Conservation (phyloP, 208 protist genomes). For the Tritrichomonas foetus region DNA sequence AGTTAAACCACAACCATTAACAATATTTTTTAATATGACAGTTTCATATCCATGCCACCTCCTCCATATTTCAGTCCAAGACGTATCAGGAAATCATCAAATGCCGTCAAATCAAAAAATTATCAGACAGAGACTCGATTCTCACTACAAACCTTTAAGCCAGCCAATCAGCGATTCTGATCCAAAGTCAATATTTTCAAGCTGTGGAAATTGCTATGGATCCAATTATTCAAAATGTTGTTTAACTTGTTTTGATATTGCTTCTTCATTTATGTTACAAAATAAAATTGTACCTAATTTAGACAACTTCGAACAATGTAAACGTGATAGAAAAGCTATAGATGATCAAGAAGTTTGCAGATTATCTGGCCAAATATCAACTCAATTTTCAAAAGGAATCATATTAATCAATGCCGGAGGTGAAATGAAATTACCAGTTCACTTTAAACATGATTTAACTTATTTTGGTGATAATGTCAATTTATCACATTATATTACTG, state of each 20-base stretch:
- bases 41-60: constrained; percentile 11
- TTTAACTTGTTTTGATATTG: constrained; percentile 29
- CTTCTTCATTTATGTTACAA: not conserved
- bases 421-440: not conserved
- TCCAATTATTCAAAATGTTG: not conserved
- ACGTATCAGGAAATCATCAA: constrained; percentile 5
- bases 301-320: not conserved
- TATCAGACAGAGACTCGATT: not conserved
- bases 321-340: not conserved
- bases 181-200: not conserved
- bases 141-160: not conserved
- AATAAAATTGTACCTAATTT: constrained; percentile 15
- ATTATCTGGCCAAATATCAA: not conserved
- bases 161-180: not conserved
- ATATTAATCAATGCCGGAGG: not conserved
- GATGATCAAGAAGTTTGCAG: not conserved
- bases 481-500: constrained; percentile 58
- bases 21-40: not conserved
- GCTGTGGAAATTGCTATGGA: not conserved
- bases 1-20: not conserved
- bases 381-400: not conserved
- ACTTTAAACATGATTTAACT: constrained; percentile 7
- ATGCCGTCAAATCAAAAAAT: not conserved
- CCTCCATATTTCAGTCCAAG: not conserved
- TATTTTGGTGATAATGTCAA: constrained; percentile 1